Evolutionary conservation across 1,284 basidiomycete species (phyloP).

Genomic region (Leccinum subrobustum): DNA sequence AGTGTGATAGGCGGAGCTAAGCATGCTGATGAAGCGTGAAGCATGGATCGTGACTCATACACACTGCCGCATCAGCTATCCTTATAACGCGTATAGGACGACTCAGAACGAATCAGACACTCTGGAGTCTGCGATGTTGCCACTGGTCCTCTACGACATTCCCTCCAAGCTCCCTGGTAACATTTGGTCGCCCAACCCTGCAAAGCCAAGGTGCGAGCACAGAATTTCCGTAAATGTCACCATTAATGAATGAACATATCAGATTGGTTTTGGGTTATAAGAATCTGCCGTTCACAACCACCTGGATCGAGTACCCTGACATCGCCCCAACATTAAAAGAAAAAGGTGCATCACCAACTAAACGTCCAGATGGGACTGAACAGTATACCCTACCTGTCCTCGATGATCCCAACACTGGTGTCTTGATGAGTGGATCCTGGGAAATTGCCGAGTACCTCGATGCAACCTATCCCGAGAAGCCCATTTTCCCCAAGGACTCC

Average conservation of each 20-base stretch:
- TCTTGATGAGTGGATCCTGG: neutral
- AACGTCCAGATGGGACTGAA: neutral
- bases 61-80: neutral
- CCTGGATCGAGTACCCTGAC: neutral
- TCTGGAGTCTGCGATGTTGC: conserved; percentile 21
- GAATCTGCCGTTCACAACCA: neutral
- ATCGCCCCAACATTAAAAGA: neutral
- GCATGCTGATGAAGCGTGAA: neutral
- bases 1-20: neutral
- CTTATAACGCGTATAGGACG: neutral
- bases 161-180: conserved; percentile 25
- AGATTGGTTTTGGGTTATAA: neutral
- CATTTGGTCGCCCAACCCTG: conserved; percentile 25
- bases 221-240: neutral
- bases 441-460: neutral
- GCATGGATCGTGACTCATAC: neutral
- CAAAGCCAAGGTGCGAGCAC: conserved; percentile 21
- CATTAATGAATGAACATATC: neutral
- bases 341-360: neutral
- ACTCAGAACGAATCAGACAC: neutral
- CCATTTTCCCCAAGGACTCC: neutral
- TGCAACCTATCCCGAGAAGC: neutral
- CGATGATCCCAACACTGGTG: neutral
- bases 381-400: neutral
- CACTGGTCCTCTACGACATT: conserved; percentile 29